Conservation (phyloP, 1,139 yeast genomes). For the Kodamaea arcana region DNA sequence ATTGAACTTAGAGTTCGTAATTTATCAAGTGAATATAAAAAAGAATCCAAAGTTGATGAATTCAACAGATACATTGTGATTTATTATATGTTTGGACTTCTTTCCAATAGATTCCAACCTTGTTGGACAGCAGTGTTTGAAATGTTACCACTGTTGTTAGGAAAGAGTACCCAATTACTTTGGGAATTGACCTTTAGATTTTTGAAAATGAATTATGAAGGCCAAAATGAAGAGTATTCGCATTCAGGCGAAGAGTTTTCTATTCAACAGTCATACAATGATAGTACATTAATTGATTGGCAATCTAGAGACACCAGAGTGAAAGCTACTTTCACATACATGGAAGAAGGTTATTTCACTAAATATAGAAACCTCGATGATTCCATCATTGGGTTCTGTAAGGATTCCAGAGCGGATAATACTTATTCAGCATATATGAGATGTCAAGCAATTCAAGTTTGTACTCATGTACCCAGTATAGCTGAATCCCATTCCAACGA, state of each 20-base stretch:
- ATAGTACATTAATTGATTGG: constrained; percentile 23
- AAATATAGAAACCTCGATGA: constrained; percentile 19
- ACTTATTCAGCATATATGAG: constrained; percentile 40
- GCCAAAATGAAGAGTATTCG: constrained; percentile 14
- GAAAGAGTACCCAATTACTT: constrained; percentile 41
- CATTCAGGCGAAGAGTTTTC: constrained; percentile 8
- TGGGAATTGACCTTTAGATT: constrained; percentile 56
- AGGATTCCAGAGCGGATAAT: constrained; percentile 28
- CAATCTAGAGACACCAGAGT: constrained; percentile 30
- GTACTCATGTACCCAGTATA: constrained; percentile 53
- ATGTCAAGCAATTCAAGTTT: constrained; percentile 45
- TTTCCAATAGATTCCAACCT: constrained; percentile 78
- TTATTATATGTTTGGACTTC: constrained; percentile 65
- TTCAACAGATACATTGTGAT: constrained; percentile 43
- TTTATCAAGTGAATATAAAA: constrained; percentile 47
- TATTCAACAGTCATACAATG: constrained; percentile 14
- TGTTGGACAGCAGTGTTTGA: constrained; percentile 76
- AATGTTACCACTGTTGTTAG: constrained; percentile 46
- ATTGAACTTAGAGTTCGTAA: constrained; percentile 65
- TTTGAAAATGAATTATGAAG: constrained; percentile 27
- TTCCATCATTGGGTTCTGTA: constrained; percentile 35
- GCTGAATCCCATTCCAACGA: constrained; percentile 60
- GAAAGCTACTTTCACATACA: constrained; percentile 21
- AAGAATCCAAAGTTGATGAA: constrained; percentile 28
- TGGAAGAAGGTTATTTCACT: constrained; percentile 19